Percentiles rank a stretch among this genome's conserved stretches.
phyloP scores from a whole-genome alignment of 129 eudicot species.

The Escallonia rubra region DNA sequence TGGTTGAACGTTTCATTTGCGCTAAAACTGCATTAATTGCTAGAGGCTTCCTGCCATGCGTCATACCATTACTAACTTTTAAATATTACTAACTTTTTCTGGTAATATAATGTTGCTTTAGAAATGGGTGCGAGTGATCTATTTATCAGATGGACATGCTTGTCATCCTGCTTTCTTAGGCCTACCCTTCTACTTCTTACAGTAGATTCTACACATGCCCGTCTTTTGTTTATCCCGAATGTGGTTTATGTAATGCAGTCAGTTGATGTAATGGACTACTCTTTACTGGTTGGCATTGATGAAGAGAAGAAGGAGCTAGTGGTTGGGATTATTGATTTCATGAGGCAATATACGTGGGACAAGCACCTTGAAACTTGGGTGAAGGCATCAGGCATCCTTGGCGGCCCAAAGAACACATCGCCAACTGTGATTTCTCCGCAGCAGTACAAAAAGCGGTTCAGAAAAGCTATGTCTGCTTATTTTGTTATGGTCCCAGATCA shows the following conservation, averaged over 20 bases:
- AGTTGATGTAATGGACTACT: slow-evolving; percentile 59
- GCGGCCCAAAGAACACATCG: slow-evolving; percentile 47
- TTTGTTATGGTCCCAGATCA: slow-evolving; percentile 69
- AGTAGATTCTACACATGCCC: no score
- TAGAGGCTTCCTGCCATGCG: no score
- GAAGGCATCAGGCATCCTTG: slow-evolving; percentile 61
- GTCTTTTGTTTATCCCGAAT: not conserved
- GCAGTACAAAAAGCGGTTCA: slow-evolving; percentile 55
- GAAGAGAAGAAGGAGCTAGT: slow-evolving; percentile 58
- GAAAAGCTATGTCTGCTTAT: slow-evolving; percentile 64
- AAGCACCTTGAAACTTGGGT: slow-evolving; percentile 71
- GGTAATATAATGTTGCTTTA: no score
- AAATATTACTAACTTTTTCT: no score
- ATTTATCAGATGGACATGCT: no score
- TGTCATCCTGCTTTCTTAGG: no score
- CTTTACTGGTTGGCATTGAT: slow-evolving; percentile 51
- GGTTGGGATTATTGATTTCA: slow-evolving; percentile 57
- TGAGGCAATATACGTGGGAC: slow-evolving; percentile 71
- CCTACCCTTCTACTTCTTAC: no score
- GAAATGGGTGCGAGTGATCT: no score
- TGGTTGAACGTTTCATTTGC: no score
- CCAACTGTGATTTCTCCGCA: slow-evolving; percentile 59
- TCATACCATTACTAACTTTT: no score
- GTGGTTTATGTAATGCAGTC: slow-evolving; percentile 22
- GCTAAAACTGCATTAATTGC: no score